These are phyloP conservation scores for Colletotrichum brevisporum DNA, from an alignment of 2,329 filamentous ascomycete genomes.

Conservation along the genomic window DNA sequence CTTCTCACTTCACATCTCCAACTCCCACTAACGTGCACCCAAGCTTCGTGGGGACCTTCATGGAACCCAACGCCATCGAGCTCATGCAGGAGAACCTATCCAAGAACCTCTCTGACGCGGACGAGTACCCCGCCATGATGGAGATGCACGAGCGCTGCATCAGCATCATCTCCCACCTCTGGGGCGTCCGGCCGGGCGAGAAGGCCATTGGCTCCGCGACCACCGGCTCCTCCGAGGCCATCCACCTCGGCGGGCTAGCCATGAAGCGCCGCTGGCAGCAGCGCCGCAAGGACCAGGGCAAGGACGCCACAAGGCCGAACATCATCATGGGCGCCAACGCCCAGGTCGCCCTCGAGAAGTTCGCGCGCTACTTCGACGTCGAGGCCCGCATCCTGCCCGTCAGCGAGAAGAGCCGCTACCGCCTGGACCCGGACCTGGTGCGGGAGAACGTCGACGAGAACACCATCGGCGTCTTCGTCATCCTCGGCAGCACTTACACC, in stretches of 20 bases:
- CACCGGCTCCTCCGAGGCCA: conserved; percentile 79
- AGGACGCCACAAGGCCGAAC: conserved; percentile 75
- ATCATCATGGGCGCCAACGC: conserved; percentile 83
- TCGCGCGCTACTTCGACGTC: conserved; percentile 81
- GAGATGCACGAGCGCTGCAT: conserved; percentile 77
- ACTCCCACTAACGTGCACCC: conserved; percentile 16
- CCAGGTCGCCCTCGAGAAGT: conserved; percentile 81
- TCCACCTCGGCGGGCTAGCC: conserved; percentile 78
- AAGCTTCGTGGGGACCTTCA: conserved; percentile 79
- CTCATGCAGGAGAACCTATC: conserved; percentile 78
- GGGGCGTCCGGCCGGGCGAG: conserved; percentile 73
- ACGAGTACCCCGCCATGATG: conserved; percentile 72
- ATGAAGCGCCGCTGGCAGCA: conserved; percentile 85
- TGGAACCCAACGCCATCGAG: conserved; percentile 75
- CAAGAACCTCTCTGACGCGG: conserved; percentile 81
- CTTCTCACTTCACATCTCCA: not conserved
- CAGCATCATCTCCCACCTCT: conserved; percentile 77
- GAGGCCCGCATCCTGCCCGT: conserved; percentile 76
- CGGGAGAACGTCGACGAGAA: conserved; percentile 80
- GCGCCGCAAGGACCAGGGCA: conserved; percentile 69
- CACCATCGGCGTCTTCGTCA: conserved; percentile 82
- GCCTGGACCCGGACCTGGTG: conserved; percentile 75
- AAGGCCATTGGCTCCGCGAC: conserved; percentile 78
- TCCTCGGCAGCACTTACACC: conserved; percentile 80
- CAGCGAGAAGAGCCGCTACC: conserved; percentile 70